Percentiles rank a stretch among this genome's conserved stretches.
These are phyloP conservation scores for Russula earlei DNA, from an alignment of 768 basidiomycete species.

Conservation along the genomic window DNA sequence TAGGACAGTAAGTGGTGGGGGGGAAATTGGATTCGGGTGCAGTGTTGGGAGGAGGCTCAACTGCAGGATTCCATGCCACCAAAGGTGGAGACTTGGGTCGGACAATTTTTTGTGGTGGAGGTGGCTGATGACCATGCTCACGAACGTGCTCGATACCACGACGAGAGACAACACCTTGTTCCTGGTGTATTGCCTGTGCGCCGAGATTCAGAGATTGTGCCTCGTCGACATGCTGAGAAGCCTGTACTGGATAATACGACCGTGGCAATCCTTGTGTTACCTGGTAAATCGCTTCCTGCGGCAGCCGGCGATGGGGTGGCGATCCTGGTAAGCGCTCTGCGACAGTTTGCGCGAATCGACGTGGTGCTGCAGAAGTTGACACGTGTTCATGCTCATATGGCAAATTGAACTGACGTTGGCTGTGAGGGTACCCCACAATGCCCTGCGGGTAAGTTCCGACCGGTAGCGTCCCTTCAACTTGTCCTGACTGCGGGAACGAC, in stretches of 20 bases:
- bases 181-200: constrained; percentile 22
- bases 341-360: neutral
- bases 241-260: neutral
- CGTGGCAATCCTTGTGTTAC: neutral
- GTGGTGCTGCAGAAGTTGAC: neutral
- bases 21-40: constrained; percentile 53
- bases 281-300: neutral
- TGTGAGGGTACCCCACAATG: neutral
- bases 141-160: constrained; percentile 23
- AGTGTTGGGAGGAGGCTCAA: constrained; percentile 67
- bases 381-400: neutral
- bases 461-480: neutral
- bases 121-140: constrained; percentile 20
- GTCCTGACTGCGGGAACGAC: neutral
- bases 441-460: neutral
- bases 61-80: constrained; percentile 70
- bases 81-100: constrained; percentile 54
- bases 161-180: constrained; percentile 12
- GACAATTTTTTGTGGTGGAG: constrained; percentile 25
- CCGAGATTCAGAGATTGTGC: constrained; percentile 21
- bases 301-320: neutral
- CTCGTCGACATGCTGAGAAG: constrained; percentile 7
- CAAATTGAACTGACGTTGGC: neutral
- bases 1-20: constrained; percentile 69
- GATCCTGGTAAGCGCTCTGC: neutral